Percentiles rank a stretch among this genome's conserved stretches.
phyloP scores from a whole-genome alignment of 2,329 filamentous ascomycete species.

The Penicillium sclerotiorum region DNA sequence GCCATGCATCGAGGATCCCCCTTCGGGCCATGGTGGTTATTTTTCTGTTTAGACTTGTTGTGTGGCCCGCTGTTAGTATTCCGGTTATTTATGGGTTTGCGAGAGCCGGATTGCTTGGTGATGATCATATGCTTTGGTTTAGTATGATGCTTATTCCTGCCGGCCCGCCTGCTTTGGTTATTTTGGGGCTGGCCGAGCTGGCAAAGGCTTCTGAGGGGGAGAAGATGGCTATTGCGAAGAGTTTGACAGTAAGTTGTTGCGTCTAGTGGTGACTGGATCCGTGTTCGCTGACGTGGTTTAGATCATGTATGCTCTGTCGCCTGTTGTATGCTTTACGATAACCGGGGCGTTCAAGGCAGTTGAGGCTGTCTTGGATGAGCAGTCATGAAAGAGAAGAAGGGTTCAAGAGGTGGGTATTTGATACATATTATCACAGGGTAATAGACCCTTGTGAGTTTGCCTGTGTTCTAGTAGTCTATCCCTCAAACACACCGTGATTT shows the following conservation, averaged over 20 bases:
- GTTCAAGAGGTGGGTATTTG: neutral
- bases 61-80: slow-evolving; percentile 64
- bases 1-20: slow-evolving; percentile 13
- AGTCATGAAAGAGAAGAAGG: neutral
- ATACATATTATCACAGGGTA: no score
- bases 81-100: slow-evolving; percentile 58
- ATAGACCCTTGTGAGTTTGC: neutral
- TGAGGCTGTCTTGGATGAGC: slow-evolving; percentile 21
- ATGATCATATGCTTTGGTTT: slow-evolving; percentile 69
- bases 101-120: slow-evolving; percentile 53
- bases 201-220: slow-evolving; percentile 45
- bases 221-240: slow-evolving; percentile 58
- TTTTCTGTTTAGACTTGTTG: slow-evolving; percentile 58
- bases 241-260: slow-evolving; percentile 49
- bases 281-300: slow-evolving; percentile 13
- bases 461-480: slow-evolving; percentile 50
- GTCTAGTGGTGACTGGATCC: neutral
- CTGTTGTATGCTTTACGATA: slow-evolving; percentile 34
- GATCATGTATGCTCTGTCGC: slow-evolving; percentile 37
- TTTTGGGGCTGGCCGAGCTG: slow-evolving; percentile 56
- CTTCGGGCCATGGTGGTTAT: slow-evolving; percentile 54
- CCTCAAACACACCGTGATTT: slow-evolving; percentile 85
- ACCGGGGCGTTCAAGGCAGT: slow-evolving; percentile 36
- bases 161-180: slow-evolving; percentile 58
- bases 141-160: slow-evolving; percentile 63